Evolutionary conservation across 1,139 yeast genomes (phyloP), one percentile per base, ranked within the genome.

Genomic region (Candida glucosophila): DNA sequence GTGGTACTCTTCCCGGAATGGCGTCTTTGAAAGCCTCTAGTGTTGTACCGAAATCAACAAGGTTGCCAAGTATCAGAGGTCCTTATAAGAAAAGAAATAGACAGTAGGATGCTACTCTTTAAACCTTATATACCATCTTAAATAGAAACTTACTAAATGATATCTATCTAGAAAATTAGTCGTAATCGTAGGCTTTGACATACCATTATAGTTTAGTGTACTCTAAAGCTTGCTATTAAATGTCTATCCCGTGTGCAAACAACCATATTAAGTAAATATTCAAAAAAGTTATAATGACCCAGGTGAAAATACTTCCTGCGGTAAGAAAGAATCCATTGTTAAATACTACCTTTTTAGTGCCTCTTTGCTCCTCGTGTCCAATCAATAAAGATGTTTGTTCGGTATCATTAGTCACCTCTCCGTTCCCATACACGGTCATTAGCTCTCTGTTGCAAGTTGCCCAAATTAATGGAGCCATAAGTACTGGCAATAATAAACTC

Each of bases 1-100:
- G 70, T 22, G 97, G 97, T 28, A 68, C 80, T 1, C 64, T 86
- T 42, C 96, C 95, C 1, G 85, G 85, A 0, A 67, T 29, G 31
- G 55, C 51, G 4, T 46, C 44, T 4, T 35, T 37, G 20, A 43
- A 42, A 27, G 25, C 28, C 11, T 27, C 37, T 3, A 27, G 29
- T 17, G 16, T 30, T 31, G 23, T 31, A 10, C 26, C 31, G 5
- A 50, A 47, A 28, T 36, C 52, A 5, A 35, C 52, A 7, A 52
- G 70, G 30, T 47, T 64, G 29, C 63, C 68, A 11, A 58, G 58
- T 26, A 53, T 62, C 17, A 52, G 66, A 34, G 59, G 63, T 6
- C 59, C 67, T 4, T 53, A 55, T 38, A 53, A 57, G 41, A 61
- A 62, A 48, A 58, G 52, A 38, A 47, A 47, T 27, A 43, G 52